Evolutionary conservation across 805 yeast species (phyloP).

Genomic region (Grigorovia jiainica): DNA sequence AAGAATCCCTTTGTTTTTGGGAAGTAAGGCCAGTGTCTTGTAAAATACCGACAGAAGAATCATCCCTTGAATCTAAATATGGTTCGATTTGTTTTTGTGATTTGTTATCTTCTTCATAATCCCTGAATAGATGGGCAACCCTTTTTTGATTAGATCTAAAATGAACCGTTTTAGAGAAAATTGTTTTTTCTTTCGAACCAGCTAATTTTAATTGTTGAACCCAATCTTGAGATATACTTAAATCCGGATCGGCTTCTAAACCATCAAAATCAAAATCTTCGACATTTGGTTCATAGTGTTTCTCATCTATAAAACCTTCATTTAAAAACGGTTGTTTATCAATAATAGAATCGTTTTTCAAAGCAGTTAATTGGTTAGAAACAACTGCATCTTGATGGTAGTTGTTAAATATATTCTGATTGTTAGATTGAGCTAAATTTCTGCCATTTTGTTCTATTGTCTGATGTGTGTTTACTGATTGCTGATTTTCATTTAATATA

Average conservation of each 20-base stretch:
- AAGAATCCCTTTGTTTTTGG: slow-evolving; percentile 5
- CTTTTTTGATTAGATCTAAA: slow-evolving; percentile 1
- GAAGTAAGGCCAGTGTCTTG: slow-evolving; percentile 12
- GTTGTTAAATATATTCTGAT: not conserved
- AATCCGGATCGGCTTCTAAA: slow-evolving; percentile 35
- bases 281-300: slow-evolving; percentile 61
- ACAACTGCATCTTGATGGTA: not conserved
- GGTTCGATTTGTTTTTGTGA: slow-evolving; percentile 20
- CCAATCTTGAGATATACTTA: slow-evolving; percentile 55
- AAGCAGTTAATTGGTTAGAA: not conserved
- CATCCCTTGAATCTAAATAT: slow-evolving; percentile 19
- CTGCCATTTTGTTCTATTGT: slow-evolving; percentile 3
- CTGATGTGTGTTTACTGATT: not conserved
- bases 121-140: slow-evolving; percentile 29
- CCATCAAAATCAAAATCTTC: slow-evolving; percentile 38
- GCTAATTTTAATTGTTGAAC: slow-evolving; percentile 50
- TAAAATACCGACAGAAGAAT: slow-evolving; percentile 17
- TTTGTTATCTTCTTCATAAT: slow-evolving; percentile 30
- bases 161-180: slow-evolving; percentile 22
- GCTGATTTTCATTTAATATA: not conserved
- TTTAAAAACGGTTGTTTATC: not conserved
- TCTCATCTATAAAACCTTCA: slow-evolving; percentile 30
- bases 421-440: slow-evolving; percentile 10
- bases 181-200: slow-evolving; percentile 20
- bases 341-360: not conserved